Percentiles rank a stretch among this genome's conserved stretches.
Conservation (phyloP, 1,284 basidiomycete genomes). For the Ceratobasidium sp. region DNA sequence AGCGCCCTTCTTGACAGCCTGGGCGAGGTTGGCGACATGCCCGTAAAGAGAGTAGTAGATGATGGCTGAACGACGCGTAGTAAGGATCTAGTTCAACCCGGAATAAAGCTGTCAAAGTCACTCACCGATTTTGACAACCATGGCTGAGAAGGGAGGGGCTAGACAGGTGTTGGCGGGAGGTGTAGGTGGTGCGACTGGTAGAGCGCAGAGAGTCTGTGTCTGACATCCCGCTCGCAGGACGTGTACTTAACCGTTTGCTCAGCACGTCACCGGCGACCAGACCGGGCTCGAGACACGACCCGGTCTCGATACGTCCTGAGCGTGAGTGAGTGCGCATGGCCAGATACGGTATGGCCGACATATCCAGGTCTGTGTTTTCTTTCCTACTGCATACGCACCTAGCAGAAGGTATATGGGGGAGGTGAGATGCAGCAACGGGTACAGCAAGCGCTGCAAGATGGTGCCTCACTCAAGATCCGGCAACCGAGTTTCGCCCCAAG, state of each 20-base stretch:
- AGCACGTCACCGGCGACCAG: constrained; percentile 24
- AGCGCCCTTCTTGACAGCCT: constrained; percentile 42
- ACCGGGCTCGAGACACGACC: constrained; percentile 24
- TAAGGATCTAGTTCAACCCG: background rate
- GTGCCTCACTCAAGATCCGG: constrained; percentile 34
- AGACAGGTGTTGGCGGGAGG: constrained; percentile 6
- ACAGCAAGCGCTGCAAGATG: constrained; percentile 11
- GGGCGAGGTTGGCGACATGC: constrained; percentile 43
- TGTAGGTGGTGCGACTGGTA: constrained; percentile 1
- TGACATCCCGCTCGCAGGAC: background rate
- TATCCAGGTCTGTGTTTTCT: constrained; percentile 11
- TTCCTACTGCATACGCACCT: constrained; percentile 6
- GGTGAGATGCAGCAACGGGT: constrained; percentile 26
- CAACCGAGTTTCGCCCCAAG: constrained; percentile 20
- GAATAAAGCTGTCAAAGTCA: background rate
- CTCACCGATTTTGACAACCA: constrained; percentile 41
- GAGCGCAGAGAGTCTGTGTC: constrained; percentile 16
- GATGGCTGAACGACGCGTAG: background rate
- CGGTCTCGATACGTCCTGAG: constrained; percentile 33
- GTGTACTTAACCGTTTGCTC: constrained; percentile 23
- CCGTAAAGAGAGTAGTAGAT: constrained; percentile 44
- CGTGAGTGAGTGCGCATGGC: constrained; percentile 26
- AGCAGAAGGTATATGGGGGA: constrained; percentile 5
- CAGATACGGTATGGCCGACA: constrained; percentile 14
- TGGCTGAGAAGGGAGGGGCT: constrained; percentile 5